Conservation (phyloP, 225 moss, liverwort and hornwort species). For the Antitrichia curtipendula region DNA sequence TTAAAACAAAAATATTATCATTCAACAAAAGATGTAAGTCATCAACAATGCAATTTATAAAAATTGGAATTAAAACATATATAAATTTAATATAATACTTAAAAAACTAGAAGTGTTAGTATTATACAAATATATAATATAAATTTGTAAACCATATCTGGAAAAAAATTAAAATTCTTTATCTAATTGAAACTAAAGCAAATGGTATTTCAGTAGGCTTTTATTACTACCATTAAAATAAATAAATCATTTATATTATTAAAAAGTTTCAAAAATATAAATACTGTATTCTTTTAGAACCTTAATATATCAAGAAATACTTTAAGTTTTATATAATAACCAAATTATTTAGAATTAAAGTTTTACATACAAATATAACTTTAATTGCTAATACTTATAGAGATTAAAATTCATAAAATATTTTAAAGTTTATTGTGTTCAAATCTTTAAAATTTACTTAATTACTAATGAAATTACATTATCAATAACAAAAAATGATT, state of each 20-base stretch:
- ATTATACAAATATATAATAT: background rate
- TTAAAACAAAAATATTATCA: background rate
- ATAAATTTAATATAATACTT: background rate
- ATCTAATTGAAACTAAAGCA: too few species aligned
- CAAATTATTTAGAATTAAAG: background rate
- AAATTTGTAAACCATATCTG: background rate
- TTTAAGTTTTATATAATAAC: too few species aligned
- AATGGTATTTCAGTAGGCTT: background rate
- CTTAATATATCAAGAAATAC: background rate
- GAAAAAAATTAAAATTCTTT: background rate
- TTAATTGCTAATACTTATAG: background rate
- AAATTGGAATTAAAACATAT: background rate
- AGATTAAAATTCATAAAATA: too few species aligned
- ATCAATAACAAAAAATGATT: too few species aligned
- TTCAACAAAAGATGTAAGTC: background rate
- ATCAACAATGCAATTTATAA: too few species aligned
- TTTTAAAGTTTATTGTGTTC: background rate
- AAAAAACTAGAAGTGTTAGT: background rate
- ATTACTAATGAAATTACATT: background rate
- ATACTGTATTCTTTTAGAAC: too few species aligned
- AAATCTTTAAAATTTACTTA: background rate
- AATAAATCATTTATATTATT: background rate
- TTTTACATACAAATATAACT: background rate
- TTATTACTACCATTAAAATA: too few species aligned
- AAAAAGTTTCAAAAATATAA: background rate